A percentile compares a stretch with the other conserved stretches of the same genome.
These are phyloP conservation scores for Hanseniaspora hatyaiensis DNA, from an alignment of 805 yeast species.

Conservation along the genomic window DNA sequence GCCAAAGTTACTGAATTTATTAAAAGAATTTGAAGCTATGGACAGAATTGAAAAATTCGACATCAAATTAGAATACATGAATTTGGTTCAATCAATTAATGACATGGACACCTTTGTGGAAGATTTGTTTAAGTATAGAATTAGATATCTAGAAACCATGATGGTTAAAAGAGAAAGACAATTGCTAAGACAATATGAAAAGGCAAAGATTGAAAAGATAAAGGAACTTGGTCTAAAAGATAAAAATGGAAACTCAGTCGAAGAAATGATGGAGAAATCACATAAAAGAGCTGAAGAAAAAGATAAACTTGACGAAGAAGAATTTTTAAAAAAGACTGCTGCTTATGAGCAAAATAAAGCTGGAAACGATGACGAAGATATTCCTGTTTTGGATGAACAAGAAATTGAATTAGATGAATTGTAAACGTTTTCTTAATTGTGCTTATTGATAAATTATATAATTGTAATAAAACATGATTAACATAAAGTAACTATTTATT, in stretches of 20 bases:
- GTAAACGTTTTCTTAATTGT: not conserved
- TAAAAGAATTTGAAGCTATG: conserved; percentile 5
- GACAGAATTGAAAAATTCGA: conserved; percentile 8
- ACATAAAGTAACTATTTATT: too few relatives aligned
- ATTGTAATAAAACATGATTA: too few relatives aligned
- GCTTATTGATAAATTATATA: not conserved
- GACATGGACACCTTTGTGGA: not conserved
- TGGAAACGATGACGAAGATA: not conserved
- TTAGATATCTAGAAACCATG: conserved; percentile 20
- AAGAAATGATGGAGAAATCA: conserved; percentile 18
- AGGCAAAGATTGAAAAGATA: conserved; percentile 25
- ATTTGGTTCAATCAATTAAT: not conserved
- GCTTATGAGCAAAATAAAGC: not conserved
- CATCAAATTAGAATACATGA: conserved; percentile 6
- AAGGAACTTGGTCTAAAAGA: conserved; percentile 13
- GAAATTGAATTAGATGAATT: conserved; percentile 17
- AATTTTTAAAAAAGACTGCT: conserved; percentile 11
- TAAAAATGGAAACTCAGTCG: conserved; percentile 13
- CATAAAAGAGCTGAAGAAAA: conserved; percentile 25
- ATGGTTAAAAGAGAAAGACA: conserved; percentile 26
- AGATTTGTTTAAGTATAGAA: conserved; percentile 12
- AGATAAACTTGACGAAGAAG: conserved; percentile 17
- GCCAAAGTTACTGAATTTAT: conserved; percentile 1
- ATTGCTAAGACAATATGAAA: conserved; percentile 22
- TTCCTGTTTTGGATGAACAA: not conserved